phyloP scores from a whole-genome alignment of 768 basidiomycete genomes.

The Cytidiella melzeri region DNA sequence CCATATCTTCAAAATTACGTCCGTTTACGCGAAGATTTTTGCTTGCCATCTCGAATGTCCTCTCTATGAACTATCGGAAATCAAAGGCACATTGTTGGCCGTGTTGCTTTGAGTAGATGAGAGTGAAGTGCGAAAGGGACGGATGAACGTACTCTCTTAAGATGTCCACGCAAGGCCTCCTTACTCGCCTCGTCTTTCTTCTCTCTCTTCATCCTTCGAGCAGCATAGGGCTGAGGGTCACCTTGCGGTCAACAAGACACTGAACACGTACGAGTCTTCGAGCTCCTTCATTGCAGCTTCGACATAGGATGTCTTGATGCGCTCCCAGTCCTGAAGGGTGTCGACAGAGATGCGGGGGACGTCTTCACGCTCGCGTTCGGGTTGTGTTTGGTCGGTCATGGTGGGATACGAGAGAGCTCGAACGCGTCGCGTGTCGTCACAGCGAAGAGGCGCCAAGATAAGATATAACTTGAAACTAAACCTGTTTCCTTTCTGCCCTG shows the following conservation, averaged over 20 bases:
- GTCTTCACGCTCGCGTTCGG: slow-evolving; percentile 31
- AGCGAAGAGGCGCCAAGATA: not conserved
- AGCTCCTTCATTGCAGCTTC: slow-evolving; percentile 39
- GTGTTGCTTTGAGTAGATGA: too few species aligned
- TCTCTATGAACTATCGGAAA: slow-evolving; percentile 61
- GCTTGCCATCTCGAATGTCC: slow-evolving; percentile 53
- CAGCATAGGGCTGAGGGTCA: not conserved
- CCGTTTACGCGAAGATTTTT: slow-evolving; percentile 80
- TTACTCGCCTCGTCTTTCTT: not conserved
- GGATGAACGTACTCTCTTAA: slow-evolving; percentile 3
- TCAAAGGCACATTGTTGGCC: too few species aligned
- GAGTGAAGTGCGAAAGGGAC: not conserved
- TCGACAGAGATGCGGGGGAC: slow-evolving; percentile 56
- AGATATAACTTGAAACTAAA: not conserved
- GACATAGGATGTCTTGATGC: slow-evolving; percentile 49
- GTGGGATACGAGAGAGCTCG: too few species aligned
- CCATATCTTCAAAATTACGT: slow-evolving; percentile 62
- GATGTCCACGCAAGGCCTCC: not conserved
- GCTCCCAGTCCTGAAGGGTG: slow-evolving; percentile 59
- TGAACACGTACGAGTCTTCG: slow-evolving; percentile 17
- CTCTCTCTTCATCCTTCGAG: not conserved
- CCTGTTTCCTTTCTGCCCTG: too few species aligned
- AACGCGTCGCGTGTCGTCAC: too few species aligned
- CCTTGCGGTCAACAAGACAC: not conserved
- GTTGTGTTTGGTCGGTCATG: too few species aligned